Base-by-base conservation (phyloP, 2,329 filamentous ascomycete species). In the Microdochium nivale region DNA sequence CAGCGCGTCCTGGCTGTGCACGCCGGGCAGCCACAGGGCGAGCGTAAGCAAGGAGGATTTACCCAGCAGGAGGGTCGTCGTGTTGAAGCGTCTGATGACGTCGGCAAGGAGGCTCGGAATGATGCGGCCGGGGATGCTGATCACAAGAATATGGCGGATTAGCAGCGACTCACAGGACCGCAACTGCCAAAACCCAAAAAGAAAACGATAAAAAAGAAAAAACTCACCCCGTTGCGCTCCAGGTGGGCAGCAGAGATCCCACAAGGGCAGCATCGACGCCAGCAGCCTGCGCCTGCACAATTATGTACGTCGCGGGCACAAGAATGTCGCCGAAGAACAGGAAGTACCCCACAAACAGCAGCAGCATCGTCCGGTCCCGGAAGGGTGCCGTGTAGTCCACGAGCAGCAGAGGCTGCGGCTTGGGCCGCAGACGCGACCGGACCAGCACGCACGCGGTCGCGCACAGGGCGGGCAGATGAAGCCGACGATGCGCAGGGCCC, bases 271-370 rank as follows among this genome's bases (percentile, higher is more conserved):
- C 49, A 11, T 66, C 64, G 60, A 77, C 70, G 43, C 74, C 74
- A 2, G 71, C 66, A 3, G 66, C 58, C 56, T 68, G 53, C 3
- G 76, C 76, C 61, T 78, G 74, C 23, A 78, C 63, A 30, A 76
- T 62, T 53, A 78, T 69, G 59, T 77, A 79, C 60, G 73, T 78
- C 62, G 78, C 77, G 2, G 77, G 77, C 51, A 79, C 55, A 58
- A 78, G 78, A 71, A 78, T 73, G 55, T 76, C 75, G 68, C 67
- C 67, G 68, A 78, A 77, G 68, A 83, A 76, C 60, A 83, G 62
- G 65, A 82, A 83, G 50, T 71, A 67, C 21, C 64, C 76, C 2
- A 65, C n/a, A 30, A 75, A 60, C n/a, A 73, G 71, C 48, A 78
- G 63, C 16, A 66, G 49, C 62, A 76, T 74, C 19, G 65, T 66